These are phyloP conservation scores for Macrophomina tecta DNA, from an alignment of 2,329 filamentous ascomycete genomes.

Conservation along the genomic window DNA sequence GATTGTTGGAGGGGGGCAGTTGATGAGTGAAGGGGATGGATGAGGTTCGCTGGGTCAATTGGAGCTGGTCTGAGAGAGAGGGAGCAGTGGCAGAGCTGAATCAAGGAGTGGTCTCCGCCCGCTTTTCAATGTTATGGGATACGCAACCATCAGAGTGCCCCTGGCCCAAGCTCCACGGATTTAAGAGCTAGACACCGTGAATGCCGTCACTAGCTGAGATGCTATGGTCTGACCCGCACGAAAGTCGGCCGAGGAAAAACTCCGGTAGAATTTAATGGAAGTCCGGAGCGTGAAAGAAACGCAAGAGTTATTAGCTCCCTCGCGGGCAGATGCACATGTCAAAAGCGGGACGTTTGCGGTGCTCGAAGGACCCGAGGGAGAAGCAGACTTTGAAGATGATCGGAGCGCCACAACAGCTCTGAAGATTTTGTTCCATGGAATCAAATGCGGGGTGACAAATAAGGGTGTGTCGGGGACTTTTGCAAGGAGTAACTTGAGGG, in stretches of 20 bases:
- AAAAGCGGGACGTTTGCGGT: too few species aligned
- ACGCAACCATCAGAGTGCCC: neutral
- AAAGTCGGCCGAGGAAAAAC: slow-evolving; percentile 5
- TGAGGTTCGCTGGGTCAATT: neutral
- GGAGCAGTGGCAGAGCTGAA: neutral
- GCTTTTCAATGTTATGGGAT: neutral
- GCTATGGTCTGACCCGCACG: neutral
- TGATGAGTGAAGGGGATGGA: neutral
- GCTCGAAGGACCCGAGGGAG: too few species aligned
- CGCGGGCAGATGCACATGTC: neutral
- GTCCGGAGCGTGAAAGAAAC: neutral
- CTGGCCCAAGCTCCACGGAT: neutral
- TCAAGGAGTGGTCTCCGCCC: neutral
- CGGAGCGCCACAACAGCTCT: too few species aligned
- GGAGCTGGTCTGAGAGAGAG: neutral
- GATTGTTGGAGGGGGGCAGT: neutral
- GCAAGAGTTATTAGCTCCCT: neutral
- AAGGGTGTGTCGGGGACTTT: too few species aligned
- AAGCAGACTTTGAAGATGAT: too few species aligned
- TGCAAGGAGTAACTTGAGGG: too few species aligned
- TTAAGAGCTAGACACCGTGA: slow-evolving; percentile 1
- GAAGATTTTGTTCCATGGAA: too few species aligned
- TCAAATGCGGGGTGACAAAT: too few species aligned
- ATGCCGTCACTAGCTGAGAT: neutral
- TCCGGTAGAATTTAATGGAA: neutral